These are phyloP conservation scores for Fraxinus excelsior DNA, from an alignment of 257 asterid species.

Conservation along the genomic window DNA sequence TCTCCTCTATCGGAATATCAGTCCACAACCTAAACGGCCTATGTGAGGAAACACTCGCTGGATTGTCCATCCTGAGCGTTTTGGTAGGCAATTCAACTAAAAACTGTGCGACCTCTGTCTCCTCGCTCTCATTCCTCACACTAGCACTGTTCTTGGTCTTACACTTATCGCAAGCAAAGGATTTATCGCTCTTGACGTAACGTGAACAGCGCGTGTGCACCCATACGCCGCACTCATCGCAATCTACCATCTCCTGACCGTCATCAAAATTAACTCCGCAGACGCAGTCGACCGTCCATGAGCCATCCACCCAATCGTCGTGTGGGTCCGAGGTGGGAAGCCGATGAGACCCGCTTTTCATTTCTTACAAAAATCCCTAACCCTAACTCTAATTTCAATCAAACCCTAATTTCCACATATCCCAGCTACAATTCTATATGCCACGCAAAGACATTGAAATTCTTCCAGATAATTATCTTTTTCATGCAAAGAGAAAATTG, in stretches of 20 bases:
- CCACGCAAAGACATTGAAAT: neutral
- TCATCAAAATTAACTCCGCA: constrained; percentile 96
- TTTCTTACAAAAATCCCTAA: constrained; percentile 35
- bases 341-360: constrained; percentile 92
- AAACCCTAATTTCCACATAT: constrained; percentile 46
- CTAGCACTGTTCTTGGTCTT: constrained; percentile 53
- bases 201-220: constrained; percentile 96
- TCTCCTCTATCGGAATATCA: constrained; percentile 76
- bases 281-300: constrained; percentile 98
- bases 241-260: constrained; percentile 97
- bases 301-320: constrained; percentile 91
- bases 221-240: constrained; percentile 99
- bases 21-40: constrained; percentile 75
- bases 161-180: constrained; percentile 88
- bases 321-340: constrained; percentile 63
- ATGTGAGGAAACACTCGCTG: constrained; percentile 39
- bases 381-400: constrained; percentile 28
- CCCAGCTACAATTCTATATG: neutral
- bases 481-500: neutral
- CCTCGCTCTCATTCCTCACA: constrained; percentile 69
- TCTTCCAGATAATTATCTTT: neutral
- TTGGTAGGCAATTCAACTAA: constrained; percentile 87
- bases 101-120: constrained; percentile 93
- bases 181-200: constrained; percentile 80
- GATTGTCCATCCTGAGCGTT: constrained; percentile 72